Evolutionary conservation across 2,329 filamentous ascomycete genomes (phyloP).

Genomic region (Botryotinia convoluta): DNA sequence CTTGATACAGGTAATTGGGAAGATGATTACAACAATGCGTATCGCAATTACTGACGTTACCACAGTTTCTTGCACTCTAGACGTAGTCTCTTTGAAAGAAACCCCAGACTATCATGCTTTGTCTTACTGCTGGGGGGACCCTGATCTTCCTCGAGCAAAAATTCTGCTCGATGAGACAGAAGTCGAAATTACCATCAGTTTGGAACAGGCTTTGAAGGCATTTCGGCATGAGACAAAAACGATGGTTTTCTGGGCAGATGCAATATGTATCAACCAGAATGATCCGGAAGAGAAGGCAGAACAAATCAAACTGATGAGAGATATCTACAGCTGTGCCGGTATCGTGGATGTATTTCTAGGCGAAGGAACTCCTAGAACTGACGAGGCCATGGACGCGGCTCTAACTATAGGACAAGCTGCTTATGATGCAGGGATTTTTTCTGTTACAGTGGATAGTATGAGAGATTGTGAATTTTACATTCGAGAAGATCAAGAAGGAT

Average conservation of each 20-base stretch:
- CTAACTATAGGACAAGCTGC: slow-evolving; percentile 11
- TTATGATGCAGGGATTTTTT: slow-evolving; percentile 14
- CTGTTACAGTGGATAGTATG: slow-evolving; percentile 6
- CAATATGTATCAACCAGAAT: slow-evolving; percentile 26
- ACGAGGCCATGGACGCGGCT: slow-evolving; percentile 18
- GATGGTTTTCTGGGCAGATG: slow-evolving; percentile 21
- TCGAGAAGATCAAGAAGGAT: neutral
- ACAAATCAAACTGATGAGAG: slow-evolving; percentile 22
- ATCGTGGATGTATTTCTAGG: slow-evolving; percentile 22
- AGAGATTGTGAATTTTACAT: slow-evolving; percentile 3
- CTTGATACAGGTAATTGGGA: neutral
- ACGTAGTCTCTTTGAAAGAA: slow-evolving; percentile 2
- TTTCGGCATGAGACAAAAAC: slow-evolving; percentile 13
- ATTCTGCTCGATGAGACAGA: slow-evolving; percentile 19
- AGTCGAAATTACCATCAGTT: slow-evolving; percentile 22
- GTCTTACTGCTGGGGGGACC: slow-evolving; percentile 21
- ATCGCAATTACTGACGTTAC: neutral
- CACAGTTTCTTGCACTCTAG: neutral
- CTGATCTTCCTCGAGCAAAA: neutral
- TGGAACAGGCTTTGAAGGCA: slow-evolving; percentile 22
- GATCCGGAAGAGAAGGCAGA: slow-evolving; percentile 18
- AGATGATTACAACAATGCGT: neutral
- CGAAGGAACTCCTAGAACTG: slow-evolving; percentile 13
- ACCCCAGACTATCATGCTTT: slow-evolving; percentile 16
- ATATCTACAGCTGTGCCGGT: slow-evolving; percentile 21